Evolutionary conservation across 139 green algal genomes (phyloP).

Genomic region (Chlamydomonas applanata): DNA sequence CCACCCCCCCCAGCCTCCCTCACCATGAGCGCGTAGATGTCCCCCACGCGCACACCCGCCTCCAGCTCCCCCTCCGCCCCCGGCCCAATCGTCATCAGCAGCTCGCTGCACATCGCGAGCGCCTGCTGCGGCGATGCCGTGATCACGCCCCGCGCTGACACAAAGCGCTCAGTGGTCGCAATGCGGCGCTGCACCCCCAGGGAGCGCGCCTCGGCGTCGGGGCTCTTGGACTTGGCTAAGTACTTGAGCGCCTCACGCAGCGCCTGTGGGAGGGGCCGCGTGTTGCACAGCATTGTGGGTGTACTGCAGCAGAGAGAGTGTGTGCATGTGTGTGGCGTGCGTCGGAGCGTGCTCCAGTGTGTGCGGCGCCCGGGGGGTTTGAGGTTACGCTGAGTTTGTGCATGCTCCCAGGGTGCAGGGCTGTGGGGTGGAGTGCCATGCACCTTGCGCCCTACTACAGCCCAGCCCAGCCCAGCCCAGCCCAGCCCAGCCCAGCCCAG

Average conservation of each 20-base stretch:
- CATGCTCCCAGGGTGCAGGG: too few relatives aligned
- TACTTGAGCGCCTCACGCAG: slow-evolving; percentile 56
- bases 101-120: slow-evolving; percentile 36
- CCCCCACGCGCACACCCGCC: slow-evolving; percentile 45
- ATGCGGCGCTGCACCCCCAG: slow-evolving; percentile 39
- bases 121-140: slow-evolving; percentile 28
- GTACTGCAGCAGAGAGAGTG: too few relatives aligned
- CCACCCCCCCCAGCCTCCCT: too few relatives aligned
- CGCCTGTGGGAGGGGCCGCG: slow-evolving; percentile 27
- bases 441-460: neutral
- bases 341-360: too few relatives aligned
- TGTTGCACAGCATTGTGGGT: too few relatives aligned
- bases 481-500: neutral
- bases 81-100: slow-evolving; percentile 34
- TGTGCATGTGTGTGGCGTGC: too few relatives aligned
- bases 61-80: slow-evolving; percentile 33
- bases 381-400: too few relatives aligned
- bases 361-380: too few relatives aligned
- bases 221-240: slow-evolving; percentile 38
- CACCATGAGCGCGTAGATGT: slow-evolving; percentile 58
- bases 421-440: neutral
- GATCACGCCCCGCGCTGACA: slow-evolving; percentile 37
- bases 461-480: neutral
- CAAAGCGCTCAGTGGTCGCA: slow-evolving; percentile 48
- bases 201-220: slow-evolving; percentile 27